These are phyloP conservation scores for Parafenestella ontariensis DNA, from an alignment of 2,329 filamentous ascomycete genomes.

Conservation along the genomic window DNA sequence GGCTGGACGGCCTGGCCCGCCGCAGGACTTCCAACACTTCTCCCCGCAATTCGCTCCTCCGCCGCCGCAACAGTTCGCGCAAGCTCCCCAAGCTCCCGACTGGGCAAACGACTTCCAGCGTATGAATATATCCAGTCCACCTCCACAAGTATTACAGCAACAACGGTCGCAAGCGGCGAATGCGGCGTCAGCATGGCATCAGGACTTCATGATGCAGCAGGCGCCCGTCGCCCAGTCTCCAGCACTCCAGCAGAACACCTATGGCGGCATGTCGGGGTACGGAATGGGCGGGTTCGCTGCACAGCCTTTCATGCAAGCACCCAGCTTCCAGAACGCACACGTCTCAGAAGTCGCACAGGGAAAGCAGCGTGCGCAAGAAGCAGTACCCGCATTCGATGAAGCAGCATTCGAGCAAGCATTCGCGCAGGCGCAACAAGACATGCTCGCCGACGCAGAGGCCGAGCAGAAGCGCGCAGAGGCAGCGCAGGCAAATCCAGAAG, in stretches of 20 bases:
- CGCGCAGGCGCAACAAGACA: conserved; percentile 54
- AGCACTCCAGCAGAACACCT: conserved; percentile 33
- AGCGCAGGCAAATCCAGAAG: conserved; percentile 21
- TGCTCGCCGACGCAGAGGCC: conserved; percentile 34
- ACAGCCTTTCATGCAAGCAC: conserved; percentile 33
- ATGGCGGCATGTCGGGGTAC: conserved; percentile 36
- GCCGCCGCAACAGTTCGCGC: conserved; percentile 41
- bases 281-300: conserved; percentile 37
- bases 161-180: conserved; percentile 47
- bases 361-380: conserved; percentile 44
- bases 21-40: conserved; percentile 49
- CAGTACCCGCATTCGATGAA: conserved; percentile 58
- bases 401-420: conserved; percentile 64
- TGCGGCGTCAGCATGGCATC: conserved; percentile 61
- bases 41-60: conserved; percentile 48
- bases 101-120: conserved; percentile 61
- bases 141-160: conserved; percentile 57
- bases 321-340: conserved; percentile 25
- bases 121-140: conserved; percentile 51
- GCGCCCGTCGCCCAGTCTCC: conserved; percentile 40
- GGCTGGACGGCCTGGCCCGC: conserved; percentile 53
- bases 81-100: conserved; percentile 45
- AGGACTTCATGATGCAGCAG: conserved; percentile 62
- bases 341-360: conserved; percentile 39
- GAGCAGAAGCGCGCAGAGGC: conserved; percentile 22